Conservation (phyloP, 352 stramenopile genomes). For the Globisporangium parvum region DNA sequence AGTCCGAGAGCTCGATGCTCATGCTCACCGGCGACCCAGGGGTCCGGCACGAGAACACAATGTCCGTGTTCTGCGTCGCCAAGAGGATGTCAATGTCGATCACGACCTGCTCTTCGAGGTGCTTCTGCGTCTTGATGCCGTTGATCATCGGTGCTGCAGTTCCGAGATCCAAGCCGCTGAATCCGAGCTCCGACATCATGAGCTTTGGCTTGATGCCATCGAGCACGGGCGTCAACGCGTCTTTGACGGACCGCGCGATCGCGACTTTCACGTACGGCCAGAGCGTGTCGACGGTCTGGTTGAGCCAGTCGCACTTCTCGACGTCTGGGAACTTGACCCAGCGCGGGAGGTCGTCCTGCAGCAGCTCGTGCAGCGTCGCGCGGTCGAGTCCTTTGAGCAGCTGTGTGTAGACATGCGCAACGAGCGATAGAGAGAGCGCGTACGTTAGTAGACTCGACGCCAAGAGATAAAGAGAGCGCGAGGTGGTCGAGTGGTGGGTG, state of each 20-base stretch:
- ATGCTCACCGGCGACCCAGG: constrained; percentile 25
- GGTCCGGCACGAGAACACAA: constrained; percentile 38
- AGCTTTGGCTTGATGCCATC: constrained; percentile 34
- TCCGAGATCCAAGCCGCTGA: constrained; percentile 34
- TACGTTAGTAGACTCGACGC: neutral
- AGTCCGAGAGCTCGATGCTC: constrained; percentile 37
- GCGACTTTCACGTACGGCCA: constrained; percentile 45
- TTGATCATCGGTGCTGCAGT: constrained; percentile 36
- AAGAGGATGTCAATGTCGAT: constrained; percentile 38
- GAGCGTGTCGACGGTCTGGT: constrained; percentile 33
- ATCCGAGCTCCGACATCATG: constrained; percentile 34
- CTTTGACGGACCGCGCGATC: constrained; percentile 27
- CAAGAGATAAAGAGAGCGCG: no score
- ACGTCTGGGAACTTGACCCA: constrained; percentile 46
- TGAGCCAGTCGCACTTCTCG: constrained; percentile 44
- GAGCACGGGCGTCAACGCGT: constrained; percentile 28
- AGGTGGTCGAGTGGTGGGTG: no score
- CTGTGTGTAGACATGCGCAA: no score
- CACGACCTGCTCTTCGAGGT: constrained; percentile 39
- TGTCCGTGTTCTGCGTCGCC: constrained; percentile 35
- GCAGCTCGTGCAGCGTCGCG: constrained; percentile 32
- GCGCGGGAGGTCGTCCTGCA: constrained; percentile 33
- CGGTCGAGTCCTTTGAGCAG: constrained; percentile 30
- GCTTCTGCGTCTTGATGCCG: constrained; percentile 31
- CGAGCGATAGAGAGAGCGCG: neutral